Evolutionary conservation across 805 yeast genomes (phyloP).

Genomic region (Saccharomycopsis schoenii): DNA sequence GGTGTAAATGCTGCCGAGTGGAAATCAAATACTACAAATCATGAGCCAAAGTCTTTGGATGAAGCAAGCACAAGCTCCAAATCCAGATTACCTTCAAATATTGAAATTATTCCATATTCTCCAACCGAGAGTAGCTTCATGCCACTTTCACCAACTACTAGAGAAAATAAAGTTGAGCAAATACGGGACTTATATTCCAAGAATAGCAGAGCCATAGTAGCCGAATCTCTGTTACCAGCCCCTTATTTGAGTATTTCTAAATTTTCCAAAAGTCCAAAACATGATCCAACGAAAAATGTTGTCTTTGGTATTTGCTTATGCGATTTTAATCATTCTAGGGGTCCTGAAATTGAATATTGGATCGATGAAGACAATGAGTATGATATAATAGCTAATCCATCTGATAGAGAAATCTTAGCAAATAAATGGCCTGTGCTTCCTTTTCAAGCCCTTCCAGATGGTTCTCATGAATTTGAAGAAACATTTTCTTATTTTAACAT

Average conservation of each 20-base stretch:
- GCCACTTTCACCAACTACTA: constrained; percentile 15
- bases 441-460: constrained; percentile 94
- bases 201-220: constrained; percentile 1
- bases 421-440: constrained; percentile 78
- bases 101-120: not conserved
- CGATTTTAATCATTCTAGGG: constrained; percentile 85
- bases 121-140: not conserved
- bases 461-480: constrained; percentile 88
- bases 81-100: not conserved
- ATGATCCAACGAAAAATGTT: constrained; percentile 23
- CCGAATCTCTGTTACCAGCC: constrained; percentile 13
- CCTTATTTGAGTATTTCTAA: constrained; percentile 8
- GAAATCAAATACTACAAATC: not conserved
- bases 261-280: constrained; percentile 14
- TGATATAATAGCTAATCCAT: constrained; percentile 27
- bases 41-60: not conserved
- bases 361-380: constrained; percentile 38
- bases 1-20: not conserved
- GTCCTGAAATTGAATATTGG: constrained; percentile 95
- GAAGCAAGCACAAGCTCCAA: not conserved
- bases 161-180: constrained; percentile 10
- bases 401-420: constrained; percentile 23
- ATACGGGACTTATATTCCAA: constrained; percentile 6
- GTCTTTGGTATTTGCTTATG: constrained; percentile 82
- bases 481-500: constrained; percentile 86